Conservation (phyloP, 768 basidiomycete genomes). For the Tylopilus vinaceipallidus region DNA sequence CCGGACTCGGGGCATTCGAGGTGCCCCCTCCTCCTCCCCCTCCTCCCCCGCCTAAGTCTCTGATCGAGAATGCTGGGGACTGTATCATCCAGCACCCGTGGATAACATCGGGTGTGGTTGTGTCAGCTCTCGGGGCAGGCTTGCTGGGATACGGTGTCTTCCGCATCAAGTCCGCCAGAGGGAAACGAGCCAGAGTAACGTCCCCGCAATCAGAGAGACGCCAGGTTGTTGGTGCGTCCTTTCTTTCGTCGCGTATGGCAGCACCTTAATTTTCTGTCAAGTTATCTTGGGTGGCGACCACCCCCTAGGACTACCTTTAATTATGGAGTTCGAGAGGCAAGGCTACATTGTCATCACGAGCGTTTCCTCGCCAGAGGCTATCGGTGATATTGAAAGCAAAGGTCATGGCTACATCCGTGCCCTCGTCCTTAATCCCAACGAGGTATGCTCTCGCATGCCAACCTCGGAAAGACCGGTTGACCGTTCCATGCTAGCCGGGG, state of each 20-base stretch:
- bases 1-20: slow-evolving; percentile 68
- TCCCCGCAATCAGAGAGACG: slow-evolving; percentile 39
- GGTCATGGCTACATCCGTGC: slow-evolving; percentile 78
- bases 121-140: slow-evolving; percentile 59
- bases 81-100: slow-evolving; percentile 64
- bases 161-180: slow-evolving; percentile 20
- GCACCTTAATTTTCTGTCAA: slow-evolving; percentile 27
- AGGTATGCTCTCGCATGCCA: slow-evolving; percentile 45
- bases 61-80: slow-evolving; percentile 44
- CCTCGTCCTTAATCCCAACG: slow-evolving; percentile 74
- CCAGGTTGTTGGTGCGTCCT: slow-evolving; percentile 42
- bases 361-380: slow-evolving; percentile 67
- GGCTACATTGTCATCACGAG: slow-evolving; percentile 85
- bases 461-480: slow-evolving; percentile 2
- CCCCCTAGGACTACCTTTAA: slow-evolving; percentile 66
- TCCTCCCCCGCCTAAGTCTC: slow-evolving; percentile 48
- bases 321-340: slow-evolving; percentile 69
- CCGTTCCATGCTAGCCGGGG: slow-evolving; percentile 49
- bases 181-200: slow-evolving; percentile 24
- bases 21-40: slow-evolving; percentile 65
- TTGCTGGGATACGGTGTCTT: slow-evolving; percentile 53
- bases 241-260: background rate
- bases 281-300: slow-evolving; percentile 83
- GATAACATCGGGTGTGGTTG: slow-evolving; percentile 51
- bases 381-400: slow-evolving; percentile 57